phyloP scores from a whole-genome alignment of 225 moss, liverwort and hornwort genomes.

The Pleurozium schreberi region DNA sequence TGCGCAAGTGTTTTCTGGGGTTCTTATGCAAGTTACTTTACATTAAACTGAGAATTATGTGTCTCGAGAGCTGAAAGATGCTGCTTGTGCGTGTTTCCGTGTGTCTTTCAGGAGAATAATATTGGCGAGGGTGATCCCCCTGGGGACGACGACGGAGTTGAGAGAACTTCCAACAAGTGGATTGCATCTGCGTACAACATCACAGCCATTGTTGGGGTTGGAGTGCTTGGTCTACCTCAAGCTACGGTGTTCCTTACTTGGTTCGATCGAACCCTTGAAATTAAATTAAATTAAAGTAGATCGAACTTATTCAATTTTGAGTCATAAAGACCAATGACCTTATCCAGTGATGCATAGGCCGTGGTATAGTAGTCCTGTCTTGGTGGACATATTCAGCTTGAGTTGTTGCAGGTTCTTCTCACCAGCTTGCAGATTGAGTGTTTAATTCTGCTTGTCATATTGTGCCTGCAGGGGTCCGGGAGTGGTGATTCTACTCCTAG shows the following conservation, averaged over 20 bases:
- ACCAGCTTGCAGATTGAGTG: too few species aligned
- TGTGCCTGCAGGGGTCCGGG: background rate
- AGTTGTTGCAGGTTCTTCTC: background rate
- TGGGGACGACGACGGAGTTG: background rate
- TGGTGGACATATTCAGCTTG: background rate
- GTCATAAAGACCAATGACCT: background rate
- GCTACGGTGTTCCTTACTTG: background rate
- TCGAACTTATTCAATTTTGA: background rate
- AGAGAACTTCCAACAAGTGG: background rate
- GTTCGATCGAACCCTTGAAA: background rate
- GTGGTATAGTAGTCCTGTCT: background rate
- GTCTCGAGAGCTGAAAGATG: background rate
- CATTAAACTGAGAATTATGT: background rate
- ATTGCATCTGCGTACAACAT: background rate
- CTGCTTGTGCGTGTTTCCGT: background rate
- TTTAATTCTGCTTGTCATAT: background rate
- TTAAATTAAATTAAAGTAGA: background rate
- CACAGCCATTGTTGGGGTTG: background rate
- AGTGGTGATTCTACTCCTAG: background rate
- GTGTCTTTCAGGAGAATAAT: too few species aligned
- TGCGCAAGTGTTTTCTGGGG: background rate
- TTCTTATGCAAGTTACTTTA: background rate
- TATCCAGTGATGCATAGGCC: background rate
- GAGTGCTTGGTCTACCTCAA: background rate
- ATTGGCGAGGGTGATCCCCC: too few species aligned